Conservation (phyloP, 169 alveolate species). For the Babesia divergens region DNA sequence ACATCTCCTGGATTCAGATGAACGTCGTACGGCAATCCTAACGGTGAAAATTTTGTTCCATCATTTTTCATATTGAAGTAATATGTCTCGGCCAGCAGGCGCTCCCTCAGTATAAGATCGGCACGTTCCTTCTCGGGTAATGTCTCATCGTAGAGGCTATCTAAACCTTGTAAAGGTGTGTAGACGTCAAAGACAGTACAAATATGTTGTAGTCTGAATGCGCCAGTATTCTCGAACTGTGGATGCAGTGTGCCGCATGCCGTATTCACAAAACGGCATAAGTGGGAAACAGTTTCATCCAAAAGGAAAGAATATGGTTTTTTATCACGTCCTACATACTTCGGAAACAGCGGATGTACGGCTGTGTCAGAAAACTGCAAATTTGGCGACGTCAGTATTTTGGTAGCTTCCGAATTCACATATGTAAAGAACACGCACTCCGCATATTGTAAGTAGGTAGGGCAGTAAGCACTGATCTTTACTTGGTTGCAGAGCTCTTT, state of each 20-base stretch:
- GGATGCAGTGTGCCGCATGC: slow-evolving; percentile 54
- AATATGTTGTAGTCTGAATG: slow-evolving; percentile 2
- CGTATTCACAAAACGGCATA: slow-evolving; percentile 56
- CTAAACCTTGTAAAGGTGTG: slow-evolving; percentile 33
- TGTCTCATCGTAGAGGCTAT: background rate
- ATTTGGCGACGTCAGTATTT: background rate
- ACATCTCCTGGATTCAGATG: background rate
- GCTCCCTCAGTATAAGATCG: background rate
- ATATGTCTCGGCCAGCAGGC: background rate
- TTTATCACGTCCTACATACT: background rate
- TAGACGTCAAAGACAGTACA: slow-evolving; percentile 46
- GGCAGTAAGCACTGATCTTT: slow-evolving; percentile 45
- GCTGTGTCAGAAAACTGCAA: background rate
- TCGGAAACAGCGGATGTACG: background rate
- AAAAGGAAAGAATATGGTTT: background rate
- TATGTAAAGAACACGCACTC: slow-evolving; percentile 36
- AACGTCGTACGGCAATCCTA: slow-evolving; percentile 30
- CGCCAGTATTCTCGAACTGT: slow-evolving; percentile 17
- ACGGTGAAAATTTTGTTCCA: slow-evolving; percentile 12
- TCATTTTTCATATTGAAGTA: background rate
- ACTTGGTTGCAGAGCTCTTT: slow-evolving; percentile 1
- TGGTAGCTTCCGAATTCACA: background rate
- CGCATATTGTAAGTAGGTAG: slow-evolving; percentile 48
- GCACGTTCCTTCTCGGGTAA: background rate
- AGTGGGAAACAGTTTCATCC: slow-evolving; percentile 16